These are phyloP conservation scores for Misopates orontium DNA, from an alignment of 257 asterid genomes.

Conservation along the genomic window DNA sequence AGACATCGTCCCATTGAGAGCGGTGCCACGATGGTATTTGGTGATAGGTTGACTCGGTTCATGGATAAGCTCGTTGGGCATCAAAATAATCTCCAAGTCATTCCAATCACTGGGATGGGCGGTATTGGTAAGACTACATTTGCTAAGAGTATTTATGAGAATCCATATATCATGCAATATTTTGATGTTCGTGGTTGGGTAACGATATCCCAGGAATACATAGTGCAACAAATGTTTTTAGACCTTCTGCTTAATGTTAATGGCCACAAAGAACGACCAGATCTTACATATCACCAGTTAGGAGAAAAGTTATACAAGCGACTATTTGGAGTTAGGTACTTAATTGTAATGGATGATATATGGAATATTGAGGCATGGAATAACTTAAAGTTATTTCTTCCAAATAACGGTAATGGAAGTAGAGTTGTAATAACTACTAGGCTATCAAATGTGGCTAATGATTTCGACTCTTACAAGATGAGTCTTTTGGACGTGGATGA, in stretches of 20 bases:
- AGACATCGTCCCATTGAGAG: neutral
- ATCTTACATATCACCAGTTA: neutral
- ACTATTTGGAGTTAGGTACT: neutral
- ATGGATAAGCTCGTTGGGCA: neutral
- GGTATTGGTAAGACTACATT: neutral
- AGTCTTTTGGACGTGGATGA: neutral
- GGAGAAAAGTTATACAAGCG: neutral
- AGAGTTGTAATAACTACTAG: neutral
- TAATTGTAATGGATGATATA: conserved; percentile 8
- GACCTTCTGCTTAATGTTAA: neutral
- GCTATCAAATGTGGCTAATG: neutral
- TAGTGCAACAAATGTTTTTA: neutral
- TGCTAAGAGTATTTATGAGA: neutral
- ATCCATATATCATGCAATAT: neutral
- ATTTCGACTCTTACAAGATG: neutral
- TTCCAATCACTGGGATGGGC: too few species aligned
- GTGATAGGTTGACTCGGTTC: neutral
- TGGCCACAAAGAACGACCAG: neutral
- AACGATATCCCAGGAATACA: neutral
- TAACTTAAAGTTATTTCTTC: neutral
- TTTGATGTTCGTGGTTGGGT: neutral
- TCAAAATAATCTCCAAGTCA: neutral
- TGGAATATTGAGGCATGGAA: neutral
- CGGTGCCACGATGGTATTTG: neutral
- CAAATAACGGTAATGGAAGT: neutral